A percentile compares a stretch with the other conserved stretches of the same genome.
These are phyloP conservation scores for Fusarium duplospermum DNA, from an alignment of 2,329 filamentous ascomycete species.

Conservation along the genomic window DNA sequence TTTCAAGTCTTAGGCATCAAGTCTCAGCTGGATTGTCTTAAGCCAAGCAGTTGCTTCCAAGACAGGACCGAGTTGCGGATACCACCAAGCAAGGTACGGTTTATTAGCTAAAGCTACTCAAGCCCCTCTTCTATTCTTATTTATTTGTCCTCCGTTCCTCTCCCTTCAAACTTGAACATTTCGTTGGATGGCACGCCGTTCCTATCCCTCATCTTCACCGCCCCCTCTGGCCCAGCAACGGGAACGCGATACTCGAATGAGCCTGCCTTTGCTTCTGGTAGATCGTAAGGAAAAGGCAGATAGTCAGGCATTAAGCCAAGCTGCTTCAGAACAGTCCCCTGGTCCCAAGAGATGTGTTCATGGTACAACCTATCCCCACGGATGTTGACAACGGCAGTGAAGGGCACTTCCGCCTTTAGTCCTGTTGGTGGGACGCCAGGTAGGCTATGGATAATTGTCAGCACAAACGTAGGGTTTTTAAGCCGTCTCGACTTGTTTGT, in stretches of 20 bases:
- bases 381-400: conserved; percentile 72
- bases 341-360: conserved; percentile 77
- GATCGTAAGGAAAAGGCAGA: conserved; percentile 69
- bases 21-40: not conserved
- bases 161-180: conserved; percentile 39
- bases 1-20: not conserved
- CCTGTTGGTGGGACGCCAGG: conserved; percentile 68
- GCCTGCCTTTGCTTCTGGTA: conserved; percentile 51
- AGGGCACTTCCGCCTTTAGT: conserved; percentile 65
- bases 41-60: not conserved
- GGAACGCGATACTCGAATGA: conserved; percentile 48
- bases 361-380: conserved; percentile 73
- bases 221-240: conserved; percentile 47
- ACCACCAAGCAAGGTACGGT: fast-evolving
- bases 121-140: not conserved
- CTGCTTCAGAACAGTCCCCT: conserved; percentile 70
- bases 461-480: not conserved
- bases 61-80: not conserved
- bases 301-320: conserved; percentile 68
- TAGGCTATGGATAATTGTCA: not conserved
- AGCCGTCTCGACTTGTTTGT: not conserved
- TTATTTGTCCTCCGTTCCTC: not conserved
- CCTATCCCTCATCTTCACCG: conserved; percentile 48
- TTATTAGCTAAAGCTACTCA: not conserved
- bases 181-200: conserved; percentile 46